Evolutionary conservation across 805 yeast species (phyloP), one percentile per base, ranked within the genome.

Genomic region (Starmerella apis): DNA sequence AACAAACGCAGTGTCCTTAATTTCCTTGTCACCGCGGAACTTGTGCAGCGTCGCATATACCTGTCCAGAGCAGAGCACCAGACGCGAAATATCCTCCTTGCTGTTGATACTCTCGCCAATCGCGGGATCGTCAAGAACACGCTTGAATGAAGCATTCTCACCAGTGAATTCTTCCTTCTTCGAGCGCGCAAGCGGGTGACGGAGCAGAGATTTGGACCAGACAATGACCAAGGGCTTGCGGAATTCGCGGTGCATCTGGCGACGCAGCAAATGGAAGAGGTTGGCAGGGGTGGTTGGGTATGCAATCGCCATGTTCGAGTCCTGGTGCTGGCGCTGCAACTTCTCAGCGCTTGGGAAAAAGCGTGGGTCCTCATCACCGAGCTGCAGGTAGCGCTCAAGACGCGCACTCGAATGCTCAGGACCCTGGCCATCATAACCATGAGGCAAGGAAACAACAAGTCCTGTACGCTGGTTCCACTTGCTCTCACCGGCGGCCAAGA

Each of bases 401-500:
- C 97, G 83, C 63, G 95, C 97, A 50, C 95, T 85, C 24, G 98
- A 92, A 72, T 92, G 99, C 75, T 92, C 99, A 59, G 99, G 97
- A 64, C 99, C 99, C 75, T 92, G 98, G 59, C 99, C 99, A 68
- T 92, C 99, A 69, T 88, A 92, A 73, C 99, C 99, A 68, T 92
- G 99, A 51, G 99, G 99, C 70, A 92, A 77, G 3, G 96, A 86
- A 61, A 92, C 72, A 33, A 92, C 95, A 53, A 92, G 67, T 68
- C 99, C 99, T 13, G 96, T 86, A 72, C 99, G 84, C 77, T 92
- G 98, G 68, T 86, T 84, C 99, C 99, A 92, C 74, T 92, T 92
- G 59, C 88, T 79, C 74, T 92, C 99, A 68, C 94, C 98, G 66
- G 88, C 86, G 41, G 96, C 84, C 65, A 92, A 78, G 68, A 92